These are phyloP conservation scores for Chaetoceros muelleri DNA, from an alignment of 108 stramenopile species.

Conservation along the genomic window DNA sequence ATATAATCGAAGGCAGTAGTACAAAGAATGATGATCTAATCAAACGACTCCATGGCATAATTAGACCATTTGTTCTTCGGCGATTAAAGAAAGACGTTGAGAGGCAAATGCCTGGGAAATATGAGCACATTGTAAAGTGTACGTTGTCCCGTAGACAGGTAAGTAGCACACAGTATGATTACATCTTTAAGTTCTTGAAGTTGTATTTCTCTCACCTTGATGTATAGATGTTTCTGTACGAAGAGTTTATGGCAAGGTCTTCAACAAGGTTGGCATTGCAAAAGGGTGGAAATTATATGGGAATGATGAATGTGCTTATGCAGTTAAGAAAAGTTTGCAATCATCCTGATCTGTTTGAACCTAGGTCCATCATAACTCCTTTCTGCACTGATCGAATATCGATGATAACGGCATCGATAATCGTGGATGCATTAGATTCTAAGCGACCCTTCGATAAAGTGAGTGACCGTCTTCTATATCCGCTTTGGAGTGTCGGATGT, in stretches of 20 bases:
- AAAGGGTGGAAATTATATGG: conserved; percentile 89
- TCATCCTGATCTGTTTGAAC: conserved; percentile 98
- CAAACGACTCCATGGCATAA: conserved; percentile 87
- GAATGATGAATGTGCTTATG: conserved; percentile 99
- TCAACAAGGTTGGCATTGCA: conserved; percentile 79
- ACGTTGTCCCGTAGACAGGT: conserved; percentile 86
- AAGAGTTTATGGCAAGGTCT: conserved; percentile 96
- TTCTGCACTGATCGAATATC: conserved; percentile 64
- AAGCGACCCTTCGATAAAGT: conserved; percentile 23
- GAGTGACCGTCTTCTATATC: conserved; percentile 25
- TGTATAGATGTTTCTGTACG: conserved; percentile 82
- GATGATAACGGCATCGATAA: conserved; percentile 28
- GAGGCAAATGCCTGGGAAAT: conserved; percentile 94
- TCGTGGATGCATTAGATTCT: conserved; percentile 26
- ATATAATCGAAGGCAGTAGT: conserved; percentile 84
- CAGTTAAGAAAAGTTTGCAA: conserved; percentile 99
- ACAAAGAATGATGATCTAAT: conserved; percentile 73
- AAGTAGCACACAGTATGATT: not conserved
- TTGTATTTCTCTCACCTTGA: not conserved
- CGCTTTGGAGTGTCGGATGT: conserved; percentile 49
- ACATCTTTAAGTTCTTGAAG: not conserved
- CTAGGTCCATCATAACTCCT: conserved; percentile 87
- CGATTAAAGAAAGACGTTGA: conserved; percentile 96
- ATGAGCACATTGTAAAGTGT: conserved; percentile 91
- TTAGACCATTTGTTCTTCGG: conserved; percentile 93